Evolutionary conservation across 257 asterid species (phyloP).

Genomic region (Nicotiana obtusifolia): DNA sequence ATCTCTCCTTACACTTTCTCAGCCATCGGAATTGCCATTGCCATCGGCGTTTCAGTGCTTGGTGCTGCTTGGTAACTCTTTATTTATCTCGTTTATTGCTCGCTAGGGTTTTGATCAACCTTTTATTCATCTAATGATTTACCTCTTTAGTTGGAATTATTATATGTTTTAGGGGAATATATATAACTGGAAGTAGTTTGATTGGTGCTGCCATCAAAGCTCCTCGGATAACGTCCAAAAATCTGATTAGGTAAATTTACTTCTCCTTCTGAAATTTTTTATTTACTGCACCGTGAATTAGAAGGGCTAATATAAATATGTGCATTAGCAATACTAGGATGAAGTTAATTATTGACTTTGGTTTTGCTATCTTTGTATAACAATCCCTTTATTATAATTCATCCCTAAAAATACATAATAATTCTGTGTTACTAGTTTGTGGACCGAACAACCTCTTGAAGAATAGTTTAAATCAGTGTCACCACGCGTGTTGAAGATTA

Average conservation of each 20-base stretch:
- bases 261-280: neutral
- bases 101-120: neutral
- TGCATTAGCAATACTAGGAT: neutral
- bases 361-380: neutral
- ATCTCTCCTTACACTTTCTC: conserved; percentile 96
- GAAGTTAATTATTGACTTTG: neutral
- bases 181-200: conserved; percentile 76
- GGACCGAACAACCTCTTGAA: neutral
- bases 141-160: neutral
- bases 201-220: conserved; percentile 83
- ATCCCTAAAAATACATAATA: neutral
- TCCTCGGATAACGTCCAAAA: conserved; percentile 77
- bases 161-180: conserved; percentile 53
- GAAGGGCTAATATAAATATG: neutral
- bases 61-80: conserved; percentile 86
- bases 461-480: neutral
- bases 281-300: neutral
- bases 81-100: neutral
- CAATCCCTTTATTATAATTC: neutral
- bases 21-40: conserved; percentile 84
- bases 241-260: conserved; percentile 56
- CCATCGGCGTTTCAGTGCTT: conserved; percentile 96
- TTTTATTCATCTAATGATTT: neutral
- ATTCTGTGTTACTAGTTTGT: neutral
- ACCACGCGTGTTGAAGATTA: neutral